A percentile compares a stretch with the other conserved stretches of the same genome.
These are phyloP conservation scores for Lolium rigidum DNA, from an alignment of 176 grass and related monocot genomes.

Conservation along the genomic window DNA sequence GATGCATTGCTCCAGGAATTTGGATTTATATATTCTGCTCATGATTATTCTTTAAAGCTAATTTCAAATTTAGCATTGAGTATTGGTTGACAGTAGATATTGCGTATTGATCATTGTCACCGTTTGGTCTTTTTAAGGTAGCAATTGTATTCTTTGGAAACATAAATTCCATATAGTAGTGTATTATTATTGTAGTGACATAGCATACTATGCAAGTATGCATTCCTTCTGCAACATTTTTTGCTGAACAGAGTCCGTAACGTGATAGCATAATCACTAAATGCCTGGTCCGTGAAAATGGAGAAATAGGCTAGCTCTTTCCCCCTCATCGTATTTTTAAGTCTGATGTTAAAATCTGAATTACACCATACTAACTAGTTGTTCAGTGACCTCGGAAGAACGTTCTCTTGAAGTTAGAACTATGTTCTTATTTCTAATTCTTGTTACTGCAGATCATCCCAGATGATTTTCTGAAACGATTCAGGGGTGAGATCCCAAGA, in stretches of 20 bases:
- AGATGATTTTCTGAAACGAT: conserved; percentile 20
- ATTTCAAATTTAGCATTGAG: neutral
- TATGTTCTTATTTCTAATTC: neutral
- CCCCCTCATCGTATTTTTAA: neutral
- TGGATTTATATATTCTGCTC: conserved; percentile 6
- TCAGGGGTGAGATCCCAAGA: conserved; percentile 13
- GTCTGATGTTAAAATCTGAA: neutral
- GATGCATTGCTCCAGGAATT: neutral
- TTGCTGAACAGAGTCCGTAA: neutral
- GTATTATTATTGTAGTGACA: neutral
- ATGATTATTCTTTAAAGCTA: neutral
- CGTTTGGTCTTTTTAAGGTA: neutral
- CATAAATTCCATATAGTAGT: neutral
- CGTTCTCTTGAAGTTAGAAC: neutral
- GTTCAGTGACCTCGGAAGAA: conserved; percentile 3
- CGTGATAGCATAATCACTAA: neutral
- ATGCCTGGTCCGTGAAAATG: neutral
- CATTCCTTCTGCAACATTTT: conserved; percentile 14
- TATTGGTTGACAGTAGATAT: neutral
- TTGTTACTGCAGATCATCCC: conserved; percentile 4
- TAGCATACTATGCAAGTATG: neutral
- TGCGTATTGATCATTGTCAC: neutral
- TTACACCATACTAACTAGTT: neutral
- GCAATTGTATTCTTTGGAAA: neutral
- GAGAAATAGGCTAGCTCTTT: neutral